Percentiles rank a stretch among this genome's conserved stretches.
Evolutionary conservation across 306 rosid genomes (phyloP).

Genomic region (Hippophae rhamnoides): DNA sequence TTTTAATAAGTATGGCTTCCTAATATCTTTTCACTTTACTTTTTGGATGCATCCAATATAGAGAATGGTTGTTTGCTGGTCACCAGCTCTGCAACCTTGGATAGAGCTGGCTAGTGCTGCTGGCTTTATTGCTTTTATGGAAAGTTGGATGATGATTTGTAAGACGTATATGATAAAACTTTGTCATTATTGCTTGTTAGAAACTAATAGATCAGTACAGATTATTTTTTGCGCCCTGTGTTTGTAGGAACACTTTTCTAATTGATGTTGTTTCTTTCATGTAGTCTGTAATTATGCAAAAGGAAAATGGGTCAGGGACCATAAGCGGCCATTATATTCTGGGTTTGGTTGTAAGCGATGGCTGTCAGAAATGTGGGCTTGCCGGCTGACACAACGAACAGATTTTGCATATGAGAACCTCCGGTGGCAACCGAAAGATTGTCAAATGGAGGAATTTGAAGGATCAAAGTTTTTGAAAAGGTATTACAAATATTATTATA

Average conservation of each 20-base stretch:
- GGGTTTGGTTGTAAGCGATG: conserved; percentile 77
- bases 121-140: too few species aligned
- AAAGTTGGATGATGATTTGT: too few species aligned
- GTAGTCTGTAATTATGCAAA: conserved; percentile 73
- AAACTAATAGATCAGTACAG: too few species aligned
- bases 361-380: conserved; percentile 89
- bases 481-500: conserved; percentile 32
- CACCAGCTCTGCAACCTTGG: too few species aligned
- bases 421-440: conserved; percentile 81
- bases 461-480: conserved; percentile 64
- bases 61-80: too few species aligned
- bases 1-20: too few species aligned
- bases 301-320: conserved; percentile 89
- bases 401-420: conserved; percentile 82
- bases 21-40: too few species aligned
- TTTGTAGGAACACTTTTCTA: background rate
- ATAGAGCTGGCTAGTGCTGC: too few species aligned
- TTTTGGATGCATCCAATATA: too few species aligned
- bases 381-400: conserved; percentile 74
- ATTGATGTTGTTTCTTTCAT: conserved; percentile 15
- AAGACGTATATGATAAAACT: too few species aligned
- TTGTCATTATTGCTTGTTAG: too few species aligned
- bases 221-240: too few species aligned
- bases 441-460: conserved; percentile 80
- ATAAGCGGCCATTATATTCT: conserved; percentile 58